These are phyloP conservation scores for Eutypella sp. DNA, from an alignment of 2,329 filamentous ascomycete genomes.

Conservation along the genomic window DNA sequence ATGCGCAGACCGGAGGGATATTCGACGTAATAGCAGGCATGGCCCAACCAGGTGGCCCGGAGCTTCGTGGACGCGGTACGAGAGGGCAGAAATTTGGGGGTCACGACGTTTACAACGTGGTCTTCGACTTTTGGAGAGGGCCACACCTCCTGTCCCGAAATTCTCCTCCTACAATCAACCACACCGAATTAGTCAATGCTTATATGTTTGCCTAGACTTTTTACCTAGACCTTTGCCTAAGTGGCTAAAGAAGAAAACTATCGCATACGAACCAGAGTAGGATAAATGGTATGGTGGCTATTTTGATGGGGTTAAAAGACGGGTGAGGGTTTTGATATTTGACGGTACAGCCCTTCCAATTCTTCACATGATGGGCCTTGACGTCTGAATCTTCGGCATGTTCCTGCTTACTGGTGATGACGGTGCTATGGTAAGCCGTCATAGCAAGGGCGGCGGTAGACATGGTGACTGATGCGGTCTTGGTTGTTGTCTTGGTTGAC, in stretches of 20 bases:
- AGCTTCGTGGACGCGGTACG: constrained; percentile 55
- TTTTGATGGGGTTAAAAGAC: constrained; percentile 30
- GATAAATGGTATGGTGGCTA: constrained; percentile 6
- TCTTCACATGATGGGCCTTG: constrained; percentile 44
- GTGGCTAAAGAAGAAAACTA: too few species aligned
- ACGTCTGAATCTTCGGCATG: constrained; percentile 36
- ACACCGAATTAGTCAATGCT: not conserved
- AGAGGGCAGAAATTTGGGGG: constrained; percentile 60
- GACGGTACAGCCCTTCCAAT: constrained; percentile 32
- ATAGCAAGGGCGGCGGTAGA: constrained; percentile 16
- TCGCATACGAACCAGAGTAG: constrained; percentile 15
- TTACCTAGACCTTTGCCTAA: too few species aligned
- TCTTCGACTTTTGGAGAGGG: constrained; percentile 59
- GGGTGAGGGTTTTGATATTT: constrained; percentile 49
- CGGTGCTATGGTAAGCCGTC: constrained; percentile 20
- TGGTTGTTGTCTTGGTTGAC: constrained; percentile 5
- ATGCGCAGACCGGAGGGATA: constrained; percentile 82
- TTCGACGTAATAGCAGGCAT: constrained; percentile 90
- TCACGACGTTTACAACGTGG: constrained; percentile 55
- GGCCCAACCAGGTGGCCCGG: constrained; percentile 89
- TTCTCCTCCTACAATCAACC: constrained; percentile 7
- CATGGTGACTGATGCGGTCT: constrained; percentile 14
- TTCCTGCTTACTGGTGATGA: constrained; percentile 21
- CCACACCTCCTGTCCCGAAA: constrained; percentile 38
- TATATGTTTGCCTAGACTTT: too few species aligned